phyloP scores from a whole-genome alignment of 257 asterid genomes.

The Solanum chiquidenum region DNA sequence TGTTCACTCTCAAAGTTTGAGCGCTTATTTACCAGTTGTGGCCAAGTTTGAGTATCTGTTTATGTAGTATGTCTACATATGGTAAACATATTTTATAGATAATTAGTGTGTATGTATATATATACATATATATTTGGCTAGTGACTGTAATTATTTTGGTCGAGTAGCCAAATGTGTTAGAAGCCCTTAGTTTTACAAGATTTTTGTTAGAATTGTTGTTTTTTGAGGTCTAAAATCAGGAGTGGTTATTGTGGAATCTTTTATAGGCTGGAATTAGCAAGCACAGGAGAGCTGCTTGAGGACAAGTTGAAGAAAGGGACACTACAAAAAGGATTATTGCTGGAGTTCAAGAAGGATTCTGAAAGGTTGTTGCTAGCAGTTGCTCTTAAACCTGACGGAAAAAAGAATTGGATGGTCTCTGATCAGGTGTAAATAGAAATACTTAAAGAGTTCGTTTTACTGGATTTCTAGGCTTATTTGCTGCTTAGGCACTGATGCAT shows the following conservation, averaged over 20 bases:
- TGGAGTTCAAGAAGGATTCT: constrained; percentile 88
- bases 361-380: constrained; percentile 81
- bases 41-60: not conserved
- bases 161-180: not conserved
- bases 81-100: not conserved
- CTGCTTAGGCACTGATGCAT: not conserved
- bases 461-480: constrained; percentile 5
- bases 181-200: not conserved
- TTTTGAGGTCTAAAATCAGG: not conserved
- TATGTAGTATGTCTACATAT: not conserved
- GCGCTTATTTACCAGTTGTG: not conserved
- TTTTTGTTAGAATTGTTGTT: not conserved
- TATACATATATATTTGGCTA: not conserved
- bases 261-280: constrained; percentile 54
- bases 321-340: constrained; percentile 60
- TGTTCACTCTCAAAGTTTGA: not conserved
- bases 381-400: constrained; percentile 88
- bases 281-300: constrained; percentile 45
- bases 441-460: not conserved
- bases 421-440: constrained; percentile 65
- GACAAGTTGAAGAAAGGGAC: constrained; percentile 44
- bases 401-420: constrained; percentile 89
- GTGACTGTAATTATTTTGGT: not conserved
- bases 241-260: not conserved
- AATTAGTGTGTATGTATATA: not conserved